Evolutionary conservation across 495 filamentous ascomycete genomes (phyloP), one percentile per base, ranked within the genome.

Genomic region (Daldinia loculata): DNA sequence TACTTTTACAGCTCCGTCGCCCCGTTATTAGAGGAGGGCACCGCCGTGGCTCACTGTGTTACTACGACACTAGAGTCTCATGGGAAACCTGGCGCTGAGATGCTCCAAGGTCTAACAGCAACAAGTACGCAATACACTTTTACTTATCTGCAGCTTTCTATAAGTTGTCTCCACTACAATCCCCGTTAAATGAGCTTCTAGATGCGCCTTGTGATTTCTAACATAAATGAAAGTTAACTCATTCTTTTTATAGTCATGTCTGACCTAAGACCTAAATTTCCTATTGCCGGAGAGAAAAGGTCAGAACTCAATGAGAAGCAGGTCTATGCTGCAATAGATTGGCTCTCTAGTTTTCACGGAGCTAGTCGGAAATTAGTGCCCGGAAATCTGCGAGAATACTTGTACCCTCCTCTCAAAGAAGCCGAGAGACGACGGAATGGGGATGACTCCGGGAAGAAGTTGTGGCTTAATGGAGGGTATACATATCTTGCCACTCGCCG

Each of bases 401-500:
- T 82, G 2, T 60, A 74, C 0, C 80, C 82, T 4, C 80, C 80
- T 30, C 74, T 80, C 3, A 71, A 81, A 39, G 82, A 81, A 32
- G 70, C 64, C 1, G 29, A 43, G 19, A 70, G 74, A 41, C 68
- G 71, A 27, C 32, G 38, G 26, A 39, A 53, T 24, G 53, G 61
- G 9, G 15, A 61, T 11, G n/a, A 6, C 11, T 67, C 34, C 1
- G 75, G 67, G 6, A 59, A 61, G 11, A 74, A 76, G 36, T 63
- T 85, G 1, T 85, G 83, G 83, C 59, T 77, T 38, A 77, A 82
- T 32, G 81, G 83, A 2, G 80, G 82, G 0, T 84, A 84, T 64
- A 84, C 81, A 30, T 84, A 84, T 66, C 80, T 84, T 6, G 81
- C 76, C 6, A 84, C 83, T 0, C 74, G 83, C 9, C 67, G 72